Evolutionary conservation across 306 rosid genomes (phyloP), one percentile per base, ranked within the genome.

Genomic region (Carpinus fangiana): DNA sequence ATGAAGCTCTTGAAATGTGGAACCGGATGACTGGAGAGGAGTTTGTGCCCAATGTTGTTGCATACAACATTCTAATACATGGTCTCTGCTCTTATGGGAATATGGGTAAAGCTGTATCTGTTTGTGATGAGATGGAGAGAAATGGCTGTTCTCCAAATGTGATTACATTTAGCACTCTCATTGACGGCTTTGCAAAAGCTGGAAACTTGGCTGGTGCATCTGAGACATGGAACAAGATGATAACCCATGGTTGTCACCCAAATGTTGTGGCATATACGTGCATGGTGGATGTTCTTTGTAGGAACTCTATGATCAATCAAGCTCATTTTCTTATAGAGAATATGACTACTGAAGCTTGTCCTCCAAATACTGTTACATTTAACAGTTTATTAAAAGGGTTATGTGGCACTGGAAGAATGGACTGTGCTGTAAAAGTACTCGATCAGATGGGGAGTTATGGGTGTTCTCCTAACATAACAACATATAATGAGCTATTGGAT

Each of bases 241-340:
- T 95, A 78, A 66, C 65, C 71, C 46, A 55, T 52, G 93, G 93
- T n/a, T 90, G 90, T 23, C 90, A 43, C 65, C 98, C 98, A 62
- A 93, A 93, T 88, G 99, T 82, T 36, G 92, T 95, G 77, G 86
- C 79, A 5, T 95, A 87, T 70, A 91, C 94, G 51, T 86, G 88
- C 87, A 89, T 91, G 97, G 89, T 95, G 72, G 97, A 91, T 82
- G 92, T 84, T 43, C 97, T 95, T 64, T 90, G 96, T 84, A 83
- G 79, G 78, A 83, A 80, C 65, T 87, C 31, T 28, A 85, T 89
- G 98, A 91, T 92, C 74, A 77, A 87, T 60, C 83, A 83, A 79
- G 98, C 96, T 80, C 61, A 75, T 71, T 70, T 28, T 72, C 91
- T 91, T 61, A 79, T 92, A 51, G 89, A 91, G 74, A 88, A 75